Conservation (phyloP, 495 filamentous ascomycete species). For the Lindgomyces ingoldianus region DNA sequence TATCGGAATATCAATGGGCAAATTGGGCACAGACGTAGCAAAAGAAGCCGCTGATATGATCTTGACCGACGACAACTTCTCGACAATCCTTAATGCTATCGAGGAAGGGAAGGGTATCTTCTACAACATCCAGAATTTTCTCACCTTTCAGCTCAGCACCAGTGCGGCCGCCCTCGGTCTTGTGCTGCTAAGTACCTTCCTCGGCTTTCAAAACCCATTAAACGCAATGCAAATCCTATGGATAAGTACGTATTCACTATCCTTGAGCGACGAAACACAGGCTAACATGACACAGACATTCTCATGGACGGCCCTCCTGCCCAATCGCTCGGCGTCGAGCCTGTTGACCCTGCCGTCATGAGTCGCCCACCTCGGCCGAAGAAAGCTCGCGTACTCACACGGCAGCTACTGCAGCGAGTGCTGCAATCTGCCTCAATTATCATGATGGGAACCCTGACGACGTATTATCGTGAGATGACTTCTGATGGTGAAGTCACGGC, state of each 20-base stretch:
- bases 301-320: slow-evolving; percentile 99
- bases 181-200: slow-evolving; percentile 84
- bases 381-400: slow-evolving; percentile 83
- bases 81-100: slow-evolving; percentile 92
- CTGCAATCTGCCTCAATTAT: slow-evolving; percentile 86
- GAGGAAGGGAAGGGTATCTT: slow-evolving; percentile 99
- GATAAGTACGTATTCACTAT: slow-evolving; percentile 74
- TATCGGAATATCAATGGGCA: slow-evolving; percentile 96
- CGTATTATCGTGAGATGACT: slow-evolving; percentile 88
- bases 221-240: slow-evolving; percentile 99
- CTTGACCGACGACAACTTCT: slow-evolving; percentile 95
- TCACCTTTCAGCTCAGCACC: slow-evolving; percentile 97
- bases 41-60: slow-evolving; percentile 99
- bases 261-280: background rate
- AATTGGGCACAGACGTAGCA: slow-evolving; percentile 92
- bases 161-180: slow-evolving; percentile 91
- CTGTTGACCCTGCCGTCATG: slow-evolving; percentile 94
- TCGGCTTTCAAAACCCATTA: slow-evolving; percentile 89
- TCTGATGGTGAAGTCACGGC: slow-evolving; percentile 77
- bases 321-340: slow-evolving; percentile 94
- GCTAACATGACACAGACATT: slow-evolving; percentile 66
- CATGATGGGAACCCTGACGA: slow-evolving; percentile 84
- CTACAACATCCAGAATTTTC: slow-evolving; percentile 99
- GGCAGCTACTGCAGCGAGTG: slow-evolving; percentile 75
- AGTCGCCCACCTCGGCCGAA: slow-evolving; percentile 81